Evolutionary conservation across 2,329 filamentous ascomycete genomes (phyloP).

Genomic region (Ophiostoma angusticollis): DNA sequence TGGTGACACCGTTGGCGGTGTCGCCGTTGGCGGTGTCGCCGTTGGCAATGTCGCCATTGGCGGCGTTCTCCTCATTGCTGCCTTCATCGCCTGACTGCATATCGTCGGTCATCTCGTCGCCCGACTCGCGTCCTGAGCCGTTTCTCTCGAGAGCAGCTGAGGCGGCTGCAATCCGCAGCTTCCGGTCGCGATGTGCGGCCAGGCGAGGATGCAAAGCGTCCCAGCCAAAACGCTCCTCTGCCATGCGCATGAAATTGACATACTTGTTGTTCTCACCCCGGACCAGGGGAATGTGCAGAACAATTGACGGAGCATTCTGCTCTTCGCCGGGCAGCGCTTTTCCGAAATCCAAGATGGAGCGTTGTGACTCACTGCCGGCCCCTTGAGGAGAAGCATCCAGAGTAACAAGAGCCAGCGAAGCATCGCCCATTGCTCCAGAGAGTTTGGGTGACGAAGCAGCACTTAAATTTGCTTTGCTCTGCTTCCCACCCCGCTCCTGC

Average conservation of each 20-base stretch:
- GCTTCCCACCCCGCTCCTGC: constrained; percentile 28
- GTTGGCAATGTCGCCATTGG: constrained; percentile 32
- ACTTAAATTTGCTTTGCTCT: constrained; percentile 23
- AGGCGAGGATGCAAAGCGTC: constrained; percentile 84
- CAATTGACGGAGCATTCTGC: constrained; percentile 57
- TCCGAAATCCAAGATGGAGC: constrained; percentile 50
- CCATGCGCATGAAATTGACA: constrained; percentile 88
- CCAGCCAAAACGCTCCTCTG: constrained; percentile 88
- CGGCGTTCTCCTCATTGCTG: constrained; percentile 77
- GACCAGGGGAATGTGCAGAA: constrained; percentile 63
- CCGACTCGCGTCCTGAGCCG: constrained; percentile 53
- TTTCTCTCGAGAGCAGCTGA: constrained; percentile 73
- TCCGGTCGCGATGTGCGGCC: constrained; percentile 75
- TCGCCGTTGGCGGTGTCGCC: too few relatives aligned
- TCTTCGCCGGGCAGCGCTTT: constrained; percentile 47
- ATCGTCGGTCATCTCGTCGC: constrained; percentile 77
- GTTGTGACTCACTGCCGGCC: constrained; percentile 26
- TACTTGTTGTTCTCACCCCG: constrained; percentile 77
- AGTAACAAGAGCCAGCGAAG: constrained; percentile 20
- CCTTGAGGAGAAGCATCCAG: constrained; percentile 18
- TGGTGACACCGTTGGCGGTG: too few relatives aligned
- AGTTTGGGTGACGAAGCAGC: constrained; percentile 37
- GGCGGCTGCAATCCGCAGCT: constrained; percentile 77
- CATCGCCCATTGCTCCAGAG: constrained; percentile 32
- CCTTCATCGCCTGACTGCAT: constrained; percentile 56